Evolutionary conservation across 2,329 filamentous ascomycete genomes (phyloP), one percentile per base, ranked within the genome.

Genomic region (Pseudogymnoascus sp.): DNA sequence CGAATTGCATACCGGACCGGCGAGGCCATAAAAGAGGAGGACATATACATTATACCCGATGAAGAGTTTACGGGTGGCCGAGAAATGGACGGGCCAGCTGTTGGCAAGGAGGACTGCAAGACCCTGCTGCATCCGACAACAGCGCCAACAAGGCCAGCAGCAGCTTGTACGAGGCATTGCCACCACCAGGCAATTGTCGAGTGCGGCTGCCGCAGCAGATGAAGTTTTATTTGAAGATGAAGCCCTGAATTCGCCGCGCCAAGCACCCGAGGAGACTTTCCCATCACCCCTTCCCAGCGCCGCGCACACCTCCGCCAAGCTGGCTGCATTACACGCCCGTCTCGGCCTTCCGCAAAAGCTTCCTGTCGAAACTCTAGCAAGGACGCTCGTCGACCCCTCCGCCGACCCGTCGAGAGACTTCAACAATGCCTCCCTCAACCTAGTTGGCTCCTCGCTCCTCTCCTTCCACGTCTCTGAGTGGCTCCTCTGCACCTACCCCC

Each of bases 311-410:
- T 97, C 93, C 55, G 87, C 92, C 65, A 97, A 97, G 79, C 88
- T 99, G 69, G 87, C 92, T 66, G 92, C 94, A 67, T 85, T 99
- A 51, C 92, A 97, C 75, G 91, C 92, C 69, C 90, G 94, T 75
- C 84, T 99, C 65, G 85, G 86, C 41, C 85, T 99, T 62, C 88
- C 92, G 25, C 82, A 84, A 65, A 90, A 89, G 76, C 83, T 97
- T 66, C 93, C 94, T 36, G 77, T 96, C 64, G 83, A 94, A 78
- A 93, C 90, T 4, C 84, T 99, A 67, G 92, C 91, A 65, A 86
- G 93, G 65, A 86, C 91, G 61, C 85, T 99, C 65, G 84, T 97
- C 70, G 90, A 96, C 74, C 79, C 87, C 33, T 92, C 92, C 17
- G 93, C 93, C 64, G 93, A 97, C 74, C 74, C 83, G 10, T 85